Percentiles rank a stretch among this genome's conserved stretches.
Conservation (phyloP, 2,329 filamentous ascomycete species). For the Thermochaetoides dissita region DNA sequence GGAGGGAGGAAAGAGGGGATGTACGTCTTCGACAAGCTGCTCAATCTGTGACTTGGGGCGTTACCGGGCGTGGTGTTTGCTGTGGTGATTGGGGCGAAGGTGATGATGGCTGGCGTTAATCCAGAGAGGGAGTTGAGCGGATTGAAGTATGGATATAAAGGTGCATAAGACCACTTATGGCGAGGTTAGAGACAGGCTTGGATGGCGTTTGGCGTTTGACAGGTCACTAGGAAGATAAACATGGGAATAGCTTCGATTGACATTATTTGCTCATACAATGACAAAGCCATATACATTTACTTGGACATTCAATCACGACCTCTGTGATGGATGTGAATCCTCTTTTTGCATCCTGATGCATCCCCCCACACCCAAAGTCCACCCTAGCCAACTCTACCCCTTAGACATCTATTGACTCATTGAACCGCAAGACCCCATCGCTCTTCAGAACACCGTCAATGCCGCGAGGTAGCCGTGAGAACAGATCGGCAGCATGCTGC, state of each 20-base stretch:
- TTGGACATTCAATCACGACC: too few species aligned
- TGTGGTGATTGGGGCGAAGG: conserved; percentile 47
- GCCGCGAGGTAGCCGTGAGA: conserved; percentile 56
- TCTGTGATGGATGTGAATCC: too few species aligned
- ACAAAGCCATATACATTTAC: too few species aligned
- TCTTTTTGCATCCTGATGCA: too few species aligned
- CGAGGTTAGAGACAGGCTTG: background rate
- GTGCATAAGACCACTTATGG: conserved; percentile 31
- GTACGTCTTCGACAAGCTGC: too few species aligned
- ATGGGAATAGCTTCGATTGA: too few species aligned
- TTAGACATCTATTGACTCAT: conserved; percentile 71
- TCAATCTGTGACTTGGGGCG: conserved; percentile 33
- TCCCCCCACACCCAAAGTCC: too few species aligned
- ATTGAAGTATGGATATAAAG: conserved; percentile 54
- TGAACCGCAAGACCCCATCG: conserved; percentile 82
- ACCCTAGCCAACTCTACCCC: background rate
- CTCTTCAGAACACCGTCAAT: conserved; percentile 77
- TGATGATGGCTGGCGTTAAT: conserved; percentile 55
- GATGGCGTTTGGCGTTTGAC: background rate
- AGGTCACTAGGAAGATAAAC: too few species aligned
- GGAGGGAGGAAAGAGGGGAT: too few species aligned
- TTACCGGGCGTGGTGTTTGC: conserved; percentile 45
- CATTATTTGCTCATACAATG: too few species aligned
- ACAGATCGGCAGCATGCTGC: conserved; percentile 31
- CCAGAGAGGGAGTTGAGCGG: conserved; percentile 48